A percentile compares a stretch with the other conserved stretches of the same genome.
Conservation (phyloP, 192 early-diverging fungal species). For the Umbelopsis ramanniana region DNA sequence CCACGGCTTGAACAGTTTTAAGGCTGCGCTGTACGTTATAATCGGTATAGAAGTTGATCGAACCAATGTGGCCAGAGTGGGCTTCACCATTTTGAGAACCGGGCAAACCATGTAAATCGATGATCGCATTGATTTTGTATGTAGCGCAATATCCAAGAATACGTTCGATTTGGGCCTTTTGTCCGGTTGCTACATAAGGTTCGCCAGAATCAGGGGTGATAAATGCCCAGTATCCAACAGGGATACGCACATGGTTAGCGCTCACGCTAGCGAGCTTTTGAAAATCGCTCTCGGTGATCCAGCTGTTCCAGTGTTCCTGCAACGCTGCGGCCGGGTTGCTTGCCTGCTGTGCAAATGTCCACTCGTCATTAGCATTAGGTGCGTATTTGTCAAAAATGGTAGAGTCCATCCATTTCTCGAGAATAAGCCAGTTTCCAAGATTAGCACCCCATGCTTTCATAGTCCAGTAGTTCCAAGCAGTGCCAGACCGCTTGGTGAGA, state of each 20-base stretch:
- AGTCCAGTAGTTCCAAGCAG: slow-evolving; percentile 34
- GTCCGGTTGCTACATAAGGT: slow-evolving; percentile 60
- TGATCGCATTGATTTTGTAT: slow-evolving; percentile 54
- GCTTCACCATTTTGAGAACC: slow-evolving; percentile 66
- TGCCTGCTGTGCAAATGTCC: slow-evolving; percentile 57
- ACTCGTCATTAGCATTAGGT: slow-evolving; percentile 56
- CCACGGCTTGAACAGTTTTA: slow-evolving; percentile 33
- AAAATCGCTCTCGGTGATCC: slow-evolving; percentile 60
- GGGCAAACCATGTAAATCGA: slow-evolving; percentile 62
- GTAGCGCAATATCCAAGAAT: slow-evolving; percentile 37
- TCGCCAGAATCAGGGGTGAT: slow-evolving; percentile 57
- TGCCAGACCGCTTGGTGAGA: slow-evolving; percentile 20
- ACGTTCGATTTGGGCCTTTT: slow-evolving; percentile 39
- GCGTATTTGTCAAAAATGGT: slow-evolving; percentile 46
- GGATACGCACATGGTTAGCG: slow-evolving; percentile 59
- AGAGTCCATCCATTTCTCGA: slow-evolving; percentile 63
- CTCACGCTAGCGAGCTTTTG: slow-evolving; percentile 49
- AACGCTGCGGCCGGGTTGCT: slow-evolving; percentile 40
- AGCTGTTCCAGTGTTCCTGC: slow-evolving; percentile 56
- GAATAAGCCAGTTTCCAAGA: slow-evolving; percentile 62
- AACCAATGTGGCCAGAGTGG: slow-evolving; percentile 51
- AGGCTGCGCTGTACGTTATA: slow-evolving; percentile 28
- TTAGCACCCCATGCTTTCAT: slow-evolving; percentile 57
- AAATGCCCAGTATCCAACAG: slow-evolving; percentile 68
- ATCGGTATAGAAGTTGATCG: slow-evolving; percentile 38